Base-by-base conservation (phyloP, 2,329 filamentous ascomycete species). In the Byssothecium circinans region DNA sequence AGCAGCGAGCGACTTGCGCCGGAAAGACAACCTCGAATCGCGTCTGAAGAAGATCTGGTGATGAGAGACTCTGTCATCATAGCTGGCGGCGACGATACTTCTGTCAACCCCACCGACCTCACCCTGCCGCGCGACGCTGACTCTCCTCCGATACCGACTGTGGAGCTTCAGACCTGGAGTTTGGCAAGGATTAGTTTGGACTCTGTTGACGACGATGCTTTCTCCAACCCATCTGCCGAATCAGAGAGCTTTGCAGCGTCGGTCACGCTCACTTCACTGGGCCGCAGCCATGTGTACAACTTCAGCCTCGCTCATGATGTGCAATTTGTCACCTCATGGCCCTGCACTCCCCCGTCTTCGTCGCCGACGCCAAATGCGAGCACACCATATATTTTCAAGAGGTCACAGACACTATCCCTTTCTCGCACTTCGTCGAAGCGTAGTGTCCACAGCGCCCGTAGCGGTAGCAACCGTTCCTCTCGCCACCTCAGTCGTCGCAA, bases 241-340 rank as follows among this genome's bases (percentile, higher is more conserved):
- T 50, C 45, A n/a, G 61, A 65, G 15, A 55, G 61, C 6, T 54
- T 63, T 17, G 58, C 56, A 2, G 63, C 66, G 14, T 60, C 63
- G 1, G 44, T 75, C 19, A 69, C 65, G 1, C 75, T 76, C 53
- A 57, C 50, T 8, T 58, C 59, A 14, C 42, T 59, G 6, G 48
- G 54, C 2, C 45, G 48, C 17, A 40, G 33, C 10, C 44, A 39
- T 4, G 51, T 40, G 2, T 52, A 65, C 38, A 60, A 53, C 2
- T 45, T 71, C n/a, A 56, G 74, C 1, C 64, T 83, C 20, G 68
- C 64, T 14, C 73, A 80, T 59, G 78, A 81, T 48, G 73, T 80
- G 12, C 73, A 78, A 22, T 83, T 82, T 57, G 67, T 84, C 35
- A 74, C 78, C 0, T 78, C 79, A 1, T 78, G 78, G 57, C 78